phyloP scores from a whole-genome alignment of 176 grass and related monocot genomes.

The Bonia amplexicaulis region DNA sequence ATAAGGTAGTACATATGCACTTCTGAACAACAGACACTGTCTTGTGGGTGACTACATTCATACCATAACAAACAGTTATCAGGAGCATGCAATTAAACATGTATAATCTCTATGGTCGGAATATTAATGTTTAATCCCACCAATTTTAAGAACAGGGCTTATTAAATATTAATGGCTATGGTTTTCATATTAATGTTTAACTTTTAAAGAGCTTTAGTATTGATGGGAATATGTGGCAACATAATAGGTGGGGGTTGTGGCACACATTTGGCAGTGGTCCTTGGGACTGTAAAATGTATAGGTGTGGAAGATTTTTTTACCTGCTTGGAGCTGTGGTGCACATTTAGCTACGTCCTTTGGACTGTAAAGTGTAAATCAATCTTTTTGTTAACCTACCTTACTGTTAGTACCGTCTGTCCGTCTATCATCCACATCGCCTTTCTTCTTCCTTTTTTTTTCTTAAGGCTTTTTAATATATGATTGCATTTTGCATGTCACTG shows the following conservation, averaged over 20 bases:
- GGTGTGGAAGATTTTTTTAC: background rate
- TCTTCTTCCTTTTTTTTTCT: background rate
- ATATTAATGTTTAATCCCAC: background rate
- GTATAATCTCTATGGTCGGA: background rate
- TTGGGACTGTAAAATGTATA: background rate
- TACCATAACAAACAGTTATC: background rate
- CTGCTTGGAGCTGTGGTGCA: background rate
- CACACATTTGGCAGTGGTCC: background rate
- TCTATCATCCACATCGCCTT: background rate
- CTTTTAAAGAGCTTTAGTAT: background rate
- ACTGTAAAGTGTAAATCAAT: background rate
- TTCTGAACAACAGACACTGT: background rate
- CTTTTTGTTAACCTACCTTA: background rate
- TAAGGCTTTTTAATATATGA: conserved; percentile 6
- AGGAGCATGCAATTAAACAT: conserved; percentile 12
- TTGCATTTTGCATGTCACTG: background rate
- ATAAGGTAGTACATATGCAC: background rate
- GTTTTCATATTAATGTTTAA: background rate
- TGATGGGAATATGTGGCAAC: background rate
- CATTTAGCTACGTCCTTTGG: background rate
- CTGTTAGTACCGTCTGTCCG: background rate
- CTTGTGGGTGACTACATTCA: background rate
- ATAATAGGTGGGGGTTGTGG: background rate
- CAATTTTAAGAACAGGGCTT: background rate
- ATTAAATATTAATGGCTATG: background rate